Evolutionary conservation across 208 protist species (phyloP), one percentile per base, ranked within the genome.

Genomic region (Trichomonas tenax): DNA sequence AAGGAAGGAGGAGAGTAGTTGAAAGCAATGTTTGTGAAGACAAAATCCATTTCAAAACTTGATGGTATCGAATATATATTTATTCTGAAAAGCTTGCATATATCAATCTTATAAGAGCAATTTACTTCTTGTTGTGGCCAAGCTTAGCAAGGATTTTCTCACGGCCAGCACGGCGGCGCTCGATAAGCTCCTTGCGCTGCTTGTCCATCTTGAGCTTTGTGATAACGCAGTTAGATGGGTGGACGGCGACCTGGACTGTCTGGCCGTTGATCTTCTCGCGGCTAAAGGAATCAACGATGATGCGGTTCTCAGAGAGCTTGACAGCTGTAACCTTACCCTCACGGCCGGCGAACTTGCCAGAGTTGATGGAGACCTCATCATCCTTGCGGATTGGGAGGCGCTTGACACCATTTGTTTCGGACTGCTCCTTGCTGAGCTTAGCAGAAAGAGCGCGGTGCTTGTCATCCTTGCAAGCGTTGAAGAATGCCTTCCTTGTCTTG

Each of bases 141-240:
- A 89, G 82, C 36, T 89, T 89, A 44, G 34, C 40, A 46, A 89
- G 82, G 17, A 40, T 40, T 40, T 89, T 89, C 17, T 89, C 82
- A 31, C 82, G 82, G 17, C 40, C 40, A 46, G 34, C 40, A 23
- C 40, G 34, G 14, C 36, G 23, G n/a, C 36, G 23, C 51, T 98
- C 98, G 63, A 99, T 98, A 96, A 99, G 98, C 41, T 97, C 97
- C 98, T 99, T 99, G 97, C 99, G 98, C 98, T 99, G 97, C 97
- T 99, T 98, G 97, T 99, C 99, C 72, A 99, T 97, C 97, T 99
- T 99, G 97, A 99, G 98, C 98, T 99, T 99, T 97, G 98, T 99
- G 97, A 99, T 99, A 97, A 99, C 98, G 93, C 99, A 98, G 97
- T 99, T 99, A 96, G 98, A 99, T 96, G 99, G 97, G 97, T 99